A percentile compares a stretch with the other conserved stretches of the same genome.
Conservation (phyloP, 1,284 basidiomycete genomes). For the Cryptococcus amylolentus region DNA sequence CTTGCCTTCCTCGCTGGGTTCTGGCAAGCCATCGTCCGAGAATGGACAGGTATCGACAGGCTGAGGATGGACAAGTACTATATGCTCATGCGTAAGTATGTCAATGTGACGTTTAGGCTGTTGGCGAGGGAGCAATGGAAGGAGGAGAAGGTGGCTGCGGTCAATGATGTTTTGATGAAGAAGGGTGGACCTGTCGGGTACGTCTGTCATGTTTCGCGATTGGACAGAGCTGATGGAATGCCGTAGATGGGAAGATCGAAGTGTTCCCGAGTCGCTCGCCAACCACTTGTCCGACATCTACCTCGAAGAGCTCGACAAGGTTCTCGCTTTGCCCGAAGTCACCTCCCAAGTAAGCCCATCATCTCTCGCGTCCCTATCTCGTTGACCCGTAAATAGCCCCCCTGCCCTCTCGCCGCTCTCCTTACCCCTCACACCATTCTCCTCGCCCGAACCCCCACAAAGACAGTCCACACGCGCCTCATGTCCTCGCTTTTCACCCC, state of each 20-base stretch:
- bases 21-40: constrained; percentile 81
- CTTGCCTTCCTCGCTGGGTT: constrained; percentile 80
- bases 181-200: constrained; percentile 75
- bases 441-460: constrained; percentile 38
- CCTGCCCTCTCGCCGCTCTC: constrained; percentile 35
- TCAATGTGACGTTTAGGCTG: constrained; percentile 78
- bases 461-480: constrained; percentile 42
- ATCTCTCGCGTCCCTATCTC: neutral
- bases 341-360: constrained; percentile 28
- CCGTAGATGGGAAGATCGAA: constrained; percentile 64
- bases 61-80: constrained; percentile 95
- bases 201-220: constrained; percentile 25
- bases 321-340: constrained; percentile 44
- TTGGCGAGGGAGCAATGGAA: constrained; percentile 72
- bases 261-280: constrained; percentile 71
- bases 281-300: constrained; percentile 90
- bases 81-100: constrained; percentile 84
- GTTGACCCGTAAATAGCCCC: constrained; percentile 6
- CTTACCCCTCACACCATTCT: constrained; percentile 44
- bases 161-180: constrained; percentile 62
- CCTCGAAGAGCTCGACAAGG: constrained; percentile 83
- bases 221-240: neutral
- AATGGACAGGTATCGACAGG: constrained; percentile 90
- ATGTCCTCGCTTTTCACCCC: constrained; percentile 52
- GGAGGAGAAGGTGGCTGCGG: constrained; percentile 55